Conservation (phyloP, 495 filamentous ascomycete species). For the Baudoinia panamericana region DNA sequence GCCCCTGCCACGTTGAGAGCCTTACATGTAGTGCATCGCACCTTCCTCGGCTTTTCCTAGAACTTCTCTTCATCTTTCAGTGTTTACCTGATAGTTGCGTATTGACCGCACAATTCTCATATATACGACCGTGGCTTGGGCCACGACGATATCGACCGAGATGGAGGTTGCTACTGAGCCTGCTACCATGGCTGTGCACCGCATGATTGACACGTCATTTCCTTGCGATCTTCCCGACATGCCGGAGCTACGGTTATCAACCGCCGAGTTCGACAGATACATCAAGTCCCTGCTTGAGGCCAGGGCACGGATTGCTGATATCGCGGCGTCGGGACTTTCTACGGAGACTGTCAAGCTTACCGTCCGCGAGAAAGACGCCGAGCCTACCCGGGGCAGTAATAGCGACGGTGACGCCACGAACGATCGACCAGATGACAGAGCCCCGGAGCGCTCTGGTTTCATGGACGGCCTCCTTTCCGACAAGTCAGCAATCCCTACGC, state of each 20-base stretch:
- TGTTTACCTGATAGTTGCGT: too few species aligned
- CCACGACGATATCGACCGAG: too few species aligned
- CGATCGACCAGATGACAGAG: not conserved
- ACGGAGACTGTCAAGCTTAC: constrained; percentile 10
- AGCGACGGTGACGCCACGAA: not conserved
- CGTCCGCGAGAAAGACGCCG: constrained; percentile 2
- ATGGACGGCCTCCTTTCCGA: constrained; percentile 22
- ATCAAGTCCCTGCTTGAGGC: constrained; percentile 16
- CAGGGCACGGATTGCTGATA: too few species aligned
- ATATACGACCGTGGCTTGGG: too few species aligned
- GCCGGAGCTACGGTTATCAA: constrained; percentile 24
- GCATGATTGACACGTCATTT: constrained; percentile 27
- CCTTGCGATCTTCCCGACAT: constrained; percentile 31
- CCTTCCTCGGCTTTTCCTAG: too few species aligned
- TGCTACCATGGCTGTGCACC: constrained; percentile 14
- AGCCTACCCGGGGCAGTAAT: not conserved
- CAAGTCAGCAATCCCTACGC: constrained; percentile 9
- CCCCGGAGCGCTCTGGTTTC: constrained; percentile 13
- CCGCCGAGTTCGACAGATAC: constrained; percentile 24
- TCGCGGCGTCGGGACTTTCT: too few species aligned
- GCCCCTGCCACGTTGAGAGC: too few species aligned
- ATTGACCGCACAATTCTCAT: too few species aligned
- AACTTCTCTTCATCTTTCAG: too few species aligned
- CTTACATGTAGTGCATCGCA: too few species aligned
- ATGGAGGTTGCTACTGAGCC: too few species aligned